Evolutionary conservation across 2,329 filamentous ascomycete species (phyloP).

Genomic region (Fusarium sarcochroum): DNA sequence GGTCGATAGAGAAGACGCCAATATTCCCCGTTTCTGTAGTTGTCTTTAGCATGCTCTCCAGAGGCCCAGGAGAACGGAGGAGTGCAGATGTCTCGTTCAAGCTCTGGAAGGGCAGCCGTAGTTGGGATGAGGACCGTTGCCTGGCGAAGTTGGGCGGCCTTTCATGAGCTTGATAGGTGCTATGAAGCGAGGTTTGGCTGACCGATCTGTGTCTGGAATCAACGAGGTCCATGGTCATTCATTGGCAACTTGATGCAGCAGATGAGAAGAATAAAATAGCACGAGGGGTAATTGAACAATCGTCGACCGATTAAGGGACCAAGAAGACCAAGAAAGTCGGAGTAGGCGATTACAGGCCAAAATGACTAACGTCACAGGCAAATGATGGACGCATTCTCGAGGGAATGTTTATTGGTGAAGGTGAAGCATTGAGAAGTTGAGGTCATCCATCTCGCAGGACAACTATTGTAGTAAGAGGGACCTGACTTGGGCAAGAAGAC

Average conservation of each 20-base stretch:
- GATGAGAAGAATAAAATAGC: conserved; percentile 32
- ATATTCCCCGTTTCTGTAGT: conserved; percentile 77
- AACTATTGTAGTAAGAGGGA: not conserved
- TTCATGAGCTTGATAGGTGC: conserved; percentile 50
- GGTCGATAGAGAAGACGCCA: conserved; percentile 69
- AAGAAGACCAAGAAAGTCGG: conserved; percentile 44
- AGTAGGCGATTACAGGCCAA: conserved; percentile 38
- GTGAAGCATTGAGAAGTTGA: conserved; percentile 2
- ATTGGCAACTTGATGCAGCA: conserved; percentile 22
- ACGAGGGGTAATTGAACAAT: conserved; percentile 41
- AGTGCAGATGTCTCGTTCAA: conserved; percentile 60
- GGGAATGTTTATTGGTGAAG: conserved; percentile 18
- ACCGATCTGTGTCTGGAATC: conserved; percentile 52
- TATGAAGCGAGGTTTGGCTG: conserved; percentile 59
- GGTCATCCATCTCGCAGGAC: not conserved
- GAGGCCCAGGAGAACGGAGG: conserved; percentile 64
- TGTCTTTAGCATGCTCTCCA: conserved; percentile 76
- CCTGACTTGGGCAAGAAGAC: not conserved
- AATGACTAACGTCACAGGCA: conserved; percentile 38
- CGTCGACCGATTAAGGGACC: conserved; percentile 34
- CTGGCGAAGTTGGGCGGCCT: conserved; percentile 34
- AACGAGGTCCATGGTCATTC: conserved; percentile 49
- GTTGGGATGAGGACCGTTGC: conserved; percentile 42
- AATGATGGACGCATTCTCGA: conserved; percentile 32
- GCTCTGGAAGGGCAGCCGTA: conserved; percentile 59